Evolutionary conservation across 192 early-diverging fungal species (phyloP), one percentile per base, ranked within the genome.

Genomic region (Gigaspora rosea): DNA sequence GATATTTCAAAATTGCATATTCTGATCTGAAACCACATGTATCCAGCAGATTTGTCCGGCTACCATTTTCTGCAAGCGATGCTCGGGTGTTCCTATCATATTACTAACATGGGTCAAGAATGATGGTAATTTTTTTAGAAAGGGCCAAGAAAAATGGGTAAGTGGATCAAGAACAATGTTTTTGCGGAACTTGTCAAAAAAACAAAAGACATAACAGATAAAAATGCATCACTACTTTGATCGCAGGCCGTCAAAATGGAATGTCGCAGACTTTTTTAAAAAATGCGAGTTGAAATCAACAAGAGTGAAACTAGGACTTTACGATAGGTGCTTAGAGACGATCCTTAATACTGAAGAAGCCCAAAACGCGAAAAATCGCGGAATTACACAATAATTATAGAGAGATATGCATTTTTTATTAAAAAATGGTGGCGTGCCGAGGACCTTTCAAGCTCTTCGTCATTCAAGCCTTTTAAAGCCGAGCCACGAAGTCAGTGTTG

Each of bases 161-260:
- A 27, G 27, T 27, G 27, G 27, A 27, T 27, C 27, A 27, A 27
- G 27, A 27, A 27, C 27, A 27, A 27, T 27, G 27, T 27, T 27
- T n/a, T 27, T 27, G 27, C 27, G 27, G 1, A 27, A 27, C 27
- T 27, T 27, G 27, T 27, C 27, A 1, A n/a, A n/a, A n/a, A n/a
- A n/a, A n/a, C n/a, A n/a, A n/a, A n/a, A n/a, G n/a, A n/a, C n/a
- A n/a, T n/a, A n/a, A n/a, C n/a, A n/a, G n/a, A n/a, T n/a, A n/a
- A n/a, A n/a, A 63, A 64, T 70, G 49, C 48, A 70, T 13, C 47
- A 51, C 51, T 76, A 76, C 75, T 76, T 76, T 51, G 33, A 52
- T 65, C 75, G 62, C 46, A 66, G 47, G 62, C 50, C 18, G 22
- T 52, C 41, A 2, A 47, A 76, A 65, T 74, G 73, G 56, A 74